Conservation (phyloP, 768 basidiomycete species). For the Amanita rimosa region DNA sequence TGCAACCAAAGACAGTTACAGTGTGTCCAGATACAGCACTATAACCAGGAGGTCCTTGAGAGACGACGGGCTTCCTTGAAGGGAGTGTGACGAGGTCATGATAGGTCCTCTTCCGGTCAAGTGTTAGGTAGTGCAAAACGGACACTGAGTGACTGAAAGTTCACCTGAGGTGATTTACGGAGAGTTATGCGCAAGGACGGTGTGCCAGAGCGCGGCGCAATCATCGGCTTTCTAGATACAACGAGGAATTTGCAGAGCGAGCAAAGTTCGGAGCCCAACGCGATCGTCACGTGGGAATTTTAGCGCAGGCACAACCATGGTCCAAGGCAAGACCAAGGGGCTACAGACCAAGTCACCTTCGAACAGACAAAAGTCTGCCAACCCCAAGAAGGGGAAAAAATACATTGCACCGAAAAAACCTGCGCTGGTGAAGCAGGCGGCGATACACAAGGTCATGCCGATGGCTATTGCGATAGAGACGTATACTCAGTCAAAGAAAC, state of each 20-base stretch:
- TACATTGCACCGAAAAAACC: slow-evolving; percentile 77
- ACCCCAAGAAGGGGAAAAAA: slow-evolving; percentile 70
- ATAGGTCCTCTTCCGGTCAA: slow-evolving; percentile 50
- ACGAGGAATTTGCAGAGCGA: slow-evolving; percentile 7
- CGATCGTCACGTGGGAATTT: slow-evolving; percentile 21
- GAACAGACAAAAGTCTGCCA: slow-evolving; percentile 54
- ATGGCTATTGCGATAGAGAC: not conserved
- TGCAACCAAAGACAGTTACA: slow-evolving; percentile 95
- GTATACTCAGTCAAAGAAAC: slow-evolving; percentile 1
- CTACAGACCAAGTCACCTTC: slow-evolving; percentile 45
- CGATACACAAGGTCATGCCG: slow-evolving; percentile 67
- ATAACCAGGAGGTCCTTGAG: slow-evolving; percentile 72
- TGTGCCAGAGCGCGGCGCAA: slow-evolving; percentile 34
- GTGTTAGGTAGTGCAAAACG: not conserved
- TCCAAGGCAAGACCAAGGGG: slow-evolving; percentile 82
- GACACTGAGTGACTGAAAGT: slow-evolving; percentile 36
- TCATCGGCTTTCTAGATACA: slow-evolving; percentile 20
- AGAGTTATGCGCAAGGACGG: slow-evolving; percentile 40
- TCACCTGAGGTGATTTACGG: slow-evolving; percentile 11
- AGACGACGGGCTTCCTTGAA: slow-evolving; percentile 53
- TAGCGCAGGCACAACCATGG: slow-evolving; percentile 28
- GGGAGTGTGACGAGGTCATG: slow-evolving; percentile 63
- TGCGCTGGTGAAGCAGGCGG: slow-evolving; percentile 56
- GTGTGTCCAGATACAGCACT: slow-evolving; percentile 84
- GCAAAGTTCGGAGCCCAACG: slow-evolving; percentile 20